Conservation (phyloP, 2,329 filamentous ascomycete genomes). For the Dissoconium aciculare region DNA sequence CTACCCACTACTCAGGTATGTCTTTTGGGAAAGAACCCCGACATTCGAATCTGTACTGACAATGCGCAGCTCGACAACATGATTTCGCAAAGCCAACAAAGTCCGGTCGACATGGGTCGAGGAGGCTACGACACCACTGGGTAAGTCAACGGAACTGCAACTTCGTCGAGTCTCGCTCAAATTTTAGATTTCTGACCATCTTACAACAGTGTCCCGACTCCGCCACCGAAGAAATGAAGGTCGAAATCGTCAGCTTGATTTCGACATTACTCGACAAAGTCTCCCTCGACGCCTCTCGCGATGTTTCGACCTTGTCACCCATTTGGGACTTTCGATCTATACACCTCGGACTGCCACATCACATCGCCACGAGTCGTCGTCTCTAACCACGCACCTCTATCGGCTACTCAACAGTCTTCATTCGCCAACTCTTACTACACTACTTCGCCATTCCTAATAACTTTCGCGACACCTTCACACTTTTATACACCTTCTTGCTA, state of each 20-base stretch:
- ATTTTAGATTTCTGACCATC: neutral
- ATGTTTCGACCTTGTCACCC: neutral
- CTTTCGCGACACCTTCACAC: constrained; percentile 4
- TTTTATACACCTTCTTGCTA: constrained; percentile 1
- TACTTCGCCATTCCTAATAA: neutral
- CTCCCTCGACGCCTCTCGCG: neutral
- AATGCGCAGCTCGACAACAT: too few species aligned
- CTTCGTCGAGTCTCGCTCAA: neutral
- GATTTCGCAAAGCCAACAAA: neutral
- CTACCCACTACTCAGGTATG: too few species aligned
- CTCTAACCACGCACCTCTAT: too few species aligned
- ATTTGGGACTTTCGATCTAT: neutral
- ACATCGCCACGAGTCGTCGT: too few species aligned
- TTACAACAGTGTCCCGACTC: constrained; percentile 19
- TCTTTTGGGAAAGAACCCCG: too few species aligned
- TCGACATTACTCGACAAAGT: neutral
- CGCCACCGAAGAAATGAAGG: constrained; percentile 19
- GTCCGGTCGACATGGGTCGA: constrained; percentile 31
- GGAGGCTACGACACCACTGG: constrained; percentile 37
- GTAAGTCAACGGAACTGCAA: constrained; percentile 7
- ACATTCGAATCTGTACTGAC: too few species aligned
- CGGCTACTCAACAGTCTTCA: too few species aligned
- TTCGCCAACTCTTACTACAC: constrained; percentile 1
- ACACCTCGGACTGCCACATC: neutral
- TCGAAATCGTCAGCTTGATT: neutral